Conservation (phyloP, 805 yeast species). For the Priceomyces carsonii region DNA sequence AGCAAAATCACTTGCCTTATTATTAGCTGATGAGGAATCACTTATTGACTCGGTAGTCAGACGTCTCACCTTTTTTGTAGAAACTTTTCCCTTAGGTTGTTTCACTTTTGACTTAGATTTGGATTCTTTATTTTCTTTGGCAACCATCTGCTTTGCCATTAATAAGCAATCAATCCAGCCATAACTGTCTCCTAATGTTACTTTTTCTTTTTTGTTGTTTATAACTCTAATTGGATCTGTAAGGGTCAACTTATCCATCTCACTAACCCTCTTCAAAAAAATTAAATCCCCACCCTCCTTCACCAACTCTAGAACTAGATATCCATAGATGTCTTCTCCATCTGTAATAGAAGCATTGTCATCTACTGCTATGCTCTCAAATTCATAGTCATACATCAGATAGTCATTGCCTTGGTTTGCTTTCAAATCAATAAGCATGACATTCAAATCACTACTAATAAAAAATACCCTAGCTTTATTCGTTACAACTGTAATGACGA, state of each 20-base stretch:
- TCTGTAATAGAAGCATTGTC: conserved; percentile 14
- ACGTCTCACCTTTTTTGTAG: conserved; percentile 2
- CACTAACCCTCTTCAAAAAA: conserved; percentile 43
- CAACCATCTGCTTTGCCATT: conserved; percentile 58
- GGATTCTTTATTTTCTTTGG: conserved; percentile 11
- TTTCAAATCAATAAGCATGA: conserved; percentile 39
- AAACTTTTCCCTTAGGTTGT: background rate
- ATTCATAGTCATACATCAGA: conserved; percentile 81
- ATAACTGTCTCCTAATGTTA: conserved; percentile 47
- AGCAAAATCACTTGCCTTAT: conserved; percentile 39
- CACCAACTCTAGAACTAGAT: conserved; percentile 61
- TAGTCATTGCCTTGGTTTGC: conserved; percentile 49
- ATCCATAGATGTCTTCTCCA: conserved; percentile 57
- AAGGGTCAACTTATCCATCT: conserved; percentile 34
- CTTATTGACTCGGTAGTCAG: too few species aligned
- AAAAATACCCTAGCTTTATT: conserved; percentile 43
- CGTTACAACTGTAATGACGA: conserved; percentile 41
- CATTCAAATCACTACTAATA: conserved; percentile 34
- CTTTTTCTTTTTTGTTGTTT: conserved; percentile 30
- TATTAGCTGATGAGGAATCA: too few species aligned
- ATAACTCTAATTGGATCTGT: conserved; percentile 26
- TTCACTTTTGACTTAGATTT: conserved; percentile 2
- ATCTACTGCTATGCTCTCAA: conserved; percentile 39
- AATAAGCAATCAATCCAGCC: conserved; percentile 74
- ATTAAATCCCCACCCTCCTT: conserved; percentile 56